A percentile compares a stretch with the other conserved stretches of the same genome.
Conservation (phyloP, 345 rosid genomes). For the Combretum micranthum region DNA sequence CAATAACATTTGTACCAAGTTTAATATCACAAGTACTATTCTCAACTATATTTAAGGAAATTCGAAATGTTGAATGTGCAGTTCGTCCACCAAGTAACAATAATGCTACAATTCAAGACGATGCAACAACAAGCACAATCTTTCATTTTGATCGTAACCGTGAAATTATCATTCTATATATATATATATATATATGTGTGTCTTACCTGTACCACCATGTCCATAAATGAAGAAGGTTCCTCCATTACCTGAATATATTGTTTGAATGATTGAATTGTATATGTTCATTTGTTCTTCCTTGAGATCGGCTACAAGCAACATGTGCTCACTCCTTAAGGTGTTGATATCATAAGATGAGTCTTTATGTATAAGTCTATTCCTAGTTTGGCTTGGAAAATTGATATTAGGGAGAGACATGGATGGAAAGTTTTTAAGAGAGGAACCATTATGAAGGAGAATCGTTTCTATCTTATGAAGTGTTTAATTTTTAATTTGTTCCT, state of each 20-base stretch:
- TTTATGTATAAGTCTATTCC: too few species aligned
- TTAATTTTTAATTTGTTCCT: not conserved
- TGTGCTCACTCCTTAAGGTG: too few species aligned
- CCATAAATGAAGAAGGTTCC: not conserved
- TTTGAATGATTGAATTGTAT: too few species aligned
- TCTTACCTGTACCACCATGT: not conserved
- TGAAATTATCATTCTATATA: not conserved
- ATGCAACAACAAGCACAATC: not conserved
- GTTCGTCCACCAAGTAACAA: not conserved
- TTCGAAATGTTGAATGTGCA: not conserved
- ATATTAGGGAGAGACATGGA: not conserved
- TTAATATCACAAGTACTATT: not conserved
- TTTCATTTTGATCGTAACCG: not conserved
- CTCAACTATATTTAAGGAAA: not conserved
- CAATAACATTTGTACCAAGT: not conserved
- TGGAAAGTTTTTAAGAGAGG: not conserved
- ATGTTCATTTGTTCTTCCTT: too few species aligned
- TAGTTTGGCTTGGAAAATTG: too few species aligned
- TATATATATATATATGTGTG: conserved; percentile 2
- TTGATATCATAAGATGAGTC: too few species aligned
- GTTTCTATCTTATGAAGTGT: conserved; percentile 1
- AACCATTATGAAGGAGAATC: not conserved
- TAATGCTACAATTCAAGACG: not conserved
- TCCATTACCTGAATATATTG: too few species aligned
- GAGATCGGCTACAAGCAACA: too few species aligned